phyloP scores from a whole-genome alignment of 2,329 filamentous ascomycete genomes.

The Fusarium zealandicum region DNA sequence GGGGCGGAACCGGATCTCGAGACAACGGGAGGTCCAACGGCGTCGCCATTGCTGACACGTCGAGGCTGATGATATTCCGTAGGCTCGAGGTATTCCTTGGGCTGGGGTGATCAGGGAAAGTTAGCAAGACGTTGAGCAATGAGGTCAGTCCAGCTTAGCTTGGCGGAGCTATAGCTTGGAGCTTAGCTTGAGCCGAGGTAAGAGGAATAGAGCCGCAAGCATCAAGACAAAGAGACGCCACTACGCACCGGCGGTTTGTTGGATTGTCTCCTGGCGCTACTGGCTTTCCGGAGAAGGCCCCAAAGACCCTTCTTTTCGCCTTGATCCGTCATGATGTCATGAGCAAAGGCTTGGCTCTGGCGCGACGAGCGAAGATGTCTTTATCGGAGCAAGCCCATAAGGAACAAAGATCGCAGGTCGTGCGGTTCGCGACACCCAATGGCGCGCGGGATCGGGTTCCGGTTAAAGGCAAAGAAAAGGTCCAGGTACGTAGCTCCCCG shows the following conservation, averaged over 20 bases:
- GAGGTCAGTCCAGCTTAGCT: conserved; percentile 3
- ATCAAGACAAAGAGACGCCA: neutral
- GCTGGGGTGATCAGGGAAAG: conserved; percentile 5
- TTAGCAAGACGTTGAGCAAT: conserved; percentile 15
- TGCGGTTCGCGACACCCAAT: conserved; percentile 23
- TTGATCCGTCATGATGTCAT: conserved; percentile 46
- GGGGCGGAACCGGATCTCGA: conserved; percentile 49
- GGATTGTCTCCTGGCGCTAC: conserved; percentile 45
- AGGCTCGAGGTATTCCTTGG: conserved; percentile 25
- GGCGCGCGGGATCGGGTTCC: conserved; percentile 21
- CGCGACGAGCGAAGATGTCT: conserved; percentile 15
- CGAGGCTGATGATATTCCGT: conserved; percentile 32
- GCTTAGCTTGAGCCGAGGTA: conserved; percentile 7
- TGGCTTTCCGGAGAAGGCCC: conserved; percentile 59
- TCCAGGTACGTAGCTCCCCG: conserved; percentile 1
- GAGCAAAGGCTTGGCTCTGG: conserved; percentile 17
- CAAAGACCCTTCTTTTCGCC: conserved; percentile 54
- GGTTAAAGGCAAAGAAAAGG: conserved; percentile 13
- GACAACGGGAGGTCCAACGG: conserved; percentile 13
- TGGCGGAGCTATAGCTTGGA: conserved; percentile 21
- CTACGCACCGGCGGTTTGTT: conserved; percentile 35
- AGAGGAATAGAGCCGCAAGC: neutral
- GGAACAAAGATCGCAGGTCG: conserved; percentile 15
- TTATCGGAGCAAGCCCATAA: conserved; percentile 5
- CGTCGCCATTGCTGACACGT: conserved; percentile 30